Evolutionary conservation across 1,284 basidiomycete species (phyloP).

Genomic region (Puccinia triticina): DNA sequence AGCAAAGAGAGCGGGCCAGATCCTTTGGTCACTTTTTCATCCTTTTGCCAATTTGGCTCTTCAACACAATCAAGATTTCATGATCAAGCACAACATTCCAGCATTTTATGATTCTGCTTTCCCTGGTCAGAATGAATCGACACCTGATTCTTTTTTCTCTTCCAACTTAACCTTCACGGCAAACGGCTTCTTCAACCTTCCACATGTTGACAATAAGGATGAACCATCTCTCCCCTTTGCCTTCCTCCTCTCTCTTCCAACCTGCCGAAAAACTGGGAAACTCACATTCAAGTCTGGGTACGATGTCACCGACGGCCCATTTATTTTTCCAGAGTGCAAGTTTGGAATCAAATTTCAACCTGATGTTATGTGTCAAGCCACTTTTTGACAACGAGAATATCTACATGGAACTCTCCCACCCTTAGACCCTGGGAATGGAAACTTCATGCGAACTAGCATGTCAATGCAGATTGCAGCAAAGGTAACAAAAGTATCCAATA

Average conservation of each 20-base stretch:
- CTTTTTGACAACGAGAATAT: no score
- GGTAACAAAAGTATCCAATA: no score
- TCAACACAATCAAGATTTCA: neutral
- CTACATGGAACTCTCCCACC: no score
- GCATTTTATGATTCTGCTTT: neutral
- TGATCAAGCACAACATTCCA: no score
- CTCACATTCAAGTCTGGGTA: neutral
- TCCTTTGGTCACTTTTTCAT: neutral
- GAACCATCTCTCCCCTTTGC: neutral
- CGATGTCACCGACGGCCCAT: neutral
- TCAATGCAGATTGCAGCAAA: no score
- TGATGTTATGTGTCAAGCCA: no score
- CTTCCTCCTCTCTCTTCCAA: conserved; percentile 2
- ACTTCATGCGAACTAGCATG: no score
- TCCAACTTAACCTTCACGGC: neutral
- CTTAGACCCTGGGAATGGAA: no score
- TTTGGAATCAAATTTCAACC: no score
- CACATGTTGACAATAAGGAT: neutral
- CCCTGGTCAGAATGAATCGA: neutral
- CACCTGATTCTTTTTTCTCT: neutral
- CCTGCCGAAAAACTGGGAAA: neutral
- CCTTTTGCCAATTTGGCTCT: neutral
- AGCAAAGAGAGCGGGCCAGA: neutral
- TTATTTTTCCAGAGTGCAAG: conserved; percentile 1
- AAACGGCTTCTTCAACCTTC: neutral